These are phyloP conservation scores for Podospora sp. DNA, from an alignment of 495 filamentous ascomycete genomes.

Conservation along the genomic window DNA sequence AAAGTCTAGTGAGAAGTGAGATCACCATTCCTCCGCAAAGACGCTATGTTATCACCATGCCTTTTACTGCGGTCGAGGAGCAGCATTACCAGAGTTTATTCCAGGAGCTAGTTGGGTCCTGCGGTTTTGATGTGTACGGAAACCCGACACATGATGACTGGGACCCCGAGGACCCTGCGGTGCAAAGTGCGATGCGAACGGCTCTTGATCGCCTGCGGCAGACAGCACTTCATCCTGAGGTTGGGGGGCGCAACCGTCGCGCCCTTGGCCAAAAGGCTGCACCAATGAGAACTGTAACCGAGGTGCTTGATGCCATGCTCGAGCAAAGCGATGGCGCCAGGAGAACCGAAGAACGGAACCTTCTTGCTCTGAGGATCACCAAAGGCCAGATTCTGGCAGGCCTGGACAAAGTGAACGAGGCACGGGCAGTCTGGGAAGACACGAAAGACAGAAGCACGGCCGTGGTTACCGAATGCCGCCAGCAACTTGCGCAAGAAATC, in stretches of 20 bases:
- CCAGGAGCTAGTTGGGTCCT: conserved; percentile 68
- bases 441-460: conserved; percentile 56
- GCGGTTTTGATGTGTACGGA: conserved; percentile 66
- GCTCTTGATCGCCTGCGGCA: conserved; percentile 65
- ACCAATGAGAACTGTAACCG: conserved; percentile 73
- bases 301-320: conserved; percentile 88
- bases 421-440: conserved; percentile 67
- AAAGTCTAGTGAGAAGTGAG: conserved; percentile 75
- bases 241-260: conserved; percentile 67
- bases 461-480: conserved; percentile 66
- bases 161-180: conserved; percentile 59
- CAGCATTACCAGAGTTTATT: conserved; percentile 78
- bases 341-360: conserved; percentile 65
- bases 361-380: conserved; percentile 62
- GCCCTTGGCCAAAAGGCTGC: conserved; percentile 65
- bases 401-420: conserved; percentile 52
- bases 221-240: conserved; percentile 82
- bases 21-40: conserved; percentile 73
- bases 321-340: conserved; percentile 70
- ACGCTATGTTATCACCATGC: conserved; percentile 82
- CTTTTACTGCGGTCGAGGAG: conserved; percentile 86
- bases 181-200: conserved; percentile 64
- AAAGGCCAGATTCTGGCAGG: conserved; percentile 77
- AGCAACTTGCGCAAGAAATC: conserved; percentile 58
- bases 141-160: conserved; percentile 60